Conservation (phyloP, 108 stramenopile genomes). For the Fistulifera solaris region DNA sequence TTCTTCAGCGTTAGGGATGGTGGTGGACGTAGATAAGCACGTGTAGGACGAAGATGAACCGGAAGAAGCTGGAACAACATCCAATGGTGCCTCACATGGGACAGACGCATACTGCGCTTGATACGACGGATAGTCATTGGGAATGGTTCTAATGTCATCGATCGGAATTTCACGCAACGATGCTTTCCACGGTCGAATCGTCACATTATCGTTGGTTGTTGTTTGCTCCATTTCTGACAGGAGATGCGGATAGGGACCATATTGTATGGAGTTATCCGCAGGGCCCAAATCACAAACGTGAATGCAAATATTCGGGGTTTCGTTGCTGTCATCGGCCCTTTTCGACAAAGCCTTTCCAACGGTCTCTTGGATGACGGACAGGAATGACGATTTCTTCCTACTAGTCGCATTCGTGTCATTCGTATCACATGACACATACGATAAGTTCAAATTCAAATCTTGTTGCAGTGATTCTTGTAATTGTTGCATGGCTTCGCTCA, state of each 20-base stretch:
- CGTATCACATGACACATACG: constrained; percentile 9
- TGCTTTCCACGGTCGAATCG: constrained; percentile 25
- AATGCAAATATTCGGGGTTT: constrained; percentile 9
- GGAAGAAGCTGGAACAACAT: too few relatives aligned
- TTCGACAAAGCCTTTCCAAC: background rate
- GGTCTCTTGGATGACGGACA: background rate
- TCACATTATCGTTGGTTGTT: background rate
- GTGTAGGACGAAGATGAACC: too few relatives aligned
- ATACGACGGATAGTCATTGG: constrained; percentile 15
- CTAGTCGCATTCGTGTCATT: too few relatives aligned
- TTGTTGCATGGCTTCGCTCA: constrained; percentile 12
- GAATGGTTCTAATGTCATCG: constrained; percentile 11
- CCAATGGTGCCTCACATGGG: too few relatives aligned
- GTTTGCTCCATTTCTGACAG: too few relatives aligned
- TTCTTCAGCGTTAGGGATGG: background rate
- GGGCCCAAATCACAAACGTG: constrained; percentile 38
- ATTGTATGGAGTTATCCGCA: constrained; percentile 29
- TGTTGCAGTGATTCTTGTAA: constrained; percentile 10
- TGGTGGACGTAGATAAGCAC: constrained; percentile 4
- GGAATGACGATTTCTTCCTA: too few relatives aligned
- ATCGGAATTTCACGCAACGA: constrained; percentile 25
- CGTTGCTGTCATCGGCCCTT: background rate
- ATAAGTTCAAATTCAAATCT: constrained; percentile 15
- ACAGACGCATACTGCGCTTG: constrained; percentile 5
- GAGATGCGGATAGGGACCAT: constrained; percentile 18